phyloP scores from a whole-genome alignment of 2,329 filamentous ascomycete genomes.

The Curvularia hawaiiensis region DNA sequence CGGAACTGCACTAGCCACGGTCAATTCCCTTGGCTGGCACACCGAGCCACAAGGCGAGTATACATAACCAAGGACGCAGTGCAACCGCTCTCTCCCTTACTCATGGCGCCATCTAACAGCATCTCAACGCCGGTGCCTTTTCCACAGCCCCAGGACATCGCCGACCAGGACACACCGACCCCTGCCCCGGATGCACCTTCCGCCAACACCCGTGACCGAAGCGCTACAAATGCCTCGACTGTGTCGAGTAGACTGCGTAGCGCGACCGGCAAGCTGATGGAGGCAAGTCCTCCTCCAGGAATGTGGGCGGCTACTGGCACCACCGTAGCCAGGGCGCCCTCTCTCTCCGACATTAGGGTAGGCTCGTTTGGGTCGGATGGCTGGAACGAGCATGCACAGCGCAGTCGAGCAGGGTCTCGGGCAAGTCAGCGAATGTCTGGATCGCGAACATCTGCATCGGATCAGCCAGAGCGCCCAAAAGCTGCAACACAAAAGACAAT shows the following conservation, averaged over 20 bases:
- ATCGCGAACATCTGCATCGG: constrained; percentile 12
- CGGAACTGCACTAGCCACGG: constrained; percentile 15
- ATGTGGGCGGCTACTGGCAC: constrained; percentile 54
- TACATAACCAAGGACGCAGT: constrained; percentile 10
- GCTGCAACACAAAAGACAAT: constrained; percentile 16
- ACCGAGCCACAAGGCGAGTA: constrained; percentile 10
- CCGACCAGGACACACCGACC: constrained; percentile 15
- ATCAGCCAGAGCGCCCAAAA: constrained; percentile 13
- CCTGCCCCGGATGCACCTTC: constrained; percentile 20
- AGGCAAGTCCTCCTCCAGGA: constrained; percentile 47
- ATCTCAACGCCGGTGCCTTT: constrained; percentile 36
- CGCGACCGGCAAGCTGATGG: constrained; percentile 46
- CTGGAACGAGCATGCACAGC: constrained; percentile 40
- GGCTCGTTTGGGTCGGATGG: constrained; percentile 44
- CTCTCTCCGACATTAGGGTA: constrained; percentile 50
- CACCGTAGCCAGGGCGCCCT: constrained; percentile 49
- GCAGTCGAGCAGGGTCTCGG: constrained; percentile 31
- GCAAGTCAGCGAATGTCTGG: constrained; percentile 32
- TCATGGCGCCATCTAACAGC: constrained; percentile 30
- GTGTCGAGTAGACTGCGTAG: constrained; percentile 40
- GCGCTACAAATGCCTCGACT: constrained; percentile 41
- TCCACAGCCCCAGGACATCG: constrained; percentile 28
- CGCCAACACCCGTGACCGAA: constrained; percentile 28
- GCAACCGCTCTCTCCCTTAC: background rate
- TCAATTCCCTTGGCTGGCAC: constrained; percentile 21